Base-by-base conservation (phyloP, 2,329 filamentous ascomycete species). In the Nannizziopsis barbatae region DNA sequence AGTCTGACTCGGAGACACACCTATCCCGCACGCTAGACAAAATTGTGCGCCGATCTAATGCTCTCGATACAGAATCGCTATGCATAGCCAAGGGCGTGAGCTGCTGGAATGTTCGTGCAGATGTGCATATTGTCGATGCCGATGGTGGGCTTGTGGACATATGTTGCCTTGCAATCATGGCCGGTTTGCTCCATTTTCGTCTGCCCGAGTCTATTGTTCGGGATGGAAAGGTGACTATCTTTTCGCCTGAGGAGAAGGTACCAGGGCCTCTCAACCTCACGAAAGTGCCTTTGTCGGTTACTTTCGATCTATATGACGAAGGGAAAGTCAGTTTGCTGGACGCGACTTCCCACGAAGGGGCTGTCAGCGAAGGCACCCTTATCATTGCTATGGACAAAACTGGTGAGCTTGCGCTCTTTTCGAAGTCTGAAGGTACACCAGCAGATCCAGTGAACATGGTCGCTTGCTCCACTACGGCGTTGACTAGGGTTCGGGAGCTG, bases 41-140 rank as follows among this genome's bases (percentile, higher is more conserved):
- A 70, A 90, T 92, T 7, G 80, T 96, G 52, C 88, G 92, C 37
- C 83, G 92, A 52, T 95, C 89, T 1, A 84, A 84, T 57, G 90
- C 92, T 5, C 79, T 98, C 36, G 90, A 96, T 65, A 95, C 89
- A 31, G 92, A 98, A 68, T 95, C 89, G 3, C 76, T 98, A 39
- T 98, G 92, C 66, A 86, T 98, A 17, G 75, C 95, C 22, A 88
- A 92, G 9, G 89, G 86, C 6, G 75, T 84, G 52, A 95, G 93
- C 66, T 92, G 86, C 71, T 98, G 92, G 81, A 84, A 84, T 52
- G 76, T 98, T 53, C 81, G 90, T 50, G 89, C 86, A 15, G 90
- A 96, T 64, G 78, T 96, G 17, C 92, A 98, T 67, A 81, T 96
- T 41, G 76, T 96, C 40, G 83, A 87, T 44, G 86, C 89, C 62